A percentile compares a stretch with the other conserved stretches of the same genome.
Conservation (phyloP, 352 stramenopile genomes). For the Pythium biforme region DNA sequence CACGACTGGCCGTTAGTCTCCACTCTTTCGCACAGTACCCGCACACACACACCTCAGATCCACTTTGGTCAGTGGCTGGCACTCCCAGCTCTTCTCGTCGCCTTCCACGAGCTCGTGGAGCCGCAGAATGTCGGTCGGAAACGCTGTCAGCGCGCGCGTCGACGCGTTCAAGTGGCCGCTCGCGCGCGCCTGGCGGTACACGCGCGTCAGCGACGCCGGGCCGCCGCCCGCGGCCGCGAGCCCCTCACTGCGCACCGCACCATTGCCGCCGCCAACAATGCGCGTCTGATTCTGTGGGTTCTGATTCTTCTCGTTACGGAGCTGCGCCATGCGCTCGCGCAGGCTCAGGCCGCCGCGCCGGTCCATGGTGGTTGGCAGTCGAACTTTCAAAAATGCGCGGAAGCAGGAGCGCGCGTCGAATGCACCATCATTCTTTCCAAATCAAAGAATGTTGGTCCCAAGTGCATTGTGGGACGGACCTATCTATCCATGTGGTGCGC, state of each 20-base stretch:
- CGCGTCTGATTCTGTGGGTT: background rate
- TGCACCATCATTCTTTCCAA: constrained; percentile 1
- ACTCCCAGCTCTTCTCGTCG: constrained; percentile 76
- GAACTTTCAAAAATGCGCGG: constrained; percentile 16
- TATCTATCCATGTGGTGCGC: constrained; percentile 12
- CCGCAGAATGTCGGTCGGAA: constrained; percentile 60
- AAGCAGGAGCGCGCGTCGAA: background rate
- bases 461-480: constrained; percentile 1
- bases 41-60: constrained; percentile 53
- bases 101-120: constrained; percentile 62
- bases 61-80: constrained; percentile 58
- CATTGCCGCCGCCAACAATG: background rate
- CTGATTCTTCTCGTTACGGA: constrained; percentile 20
- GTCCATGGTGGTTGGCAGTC: constrained; percentile 21
- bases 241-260: background rate
- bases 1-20: background rate
- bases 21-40: background rate
- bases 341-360: constrained; percentile 37
- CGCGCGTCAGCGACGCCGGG: constrained; percentile 27
- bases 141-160: constrained; percentile 43
- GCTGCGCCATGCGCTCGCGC: constrained; percentile 38
- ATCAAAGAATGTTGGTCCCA: constrained; percentile 11
- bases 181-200: constrained; percentile 55
- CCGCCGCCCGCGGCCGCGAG: constrained; percentile 8
- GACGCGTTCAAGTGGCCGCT: constrained; percentile 64